phyloP scores from a whole-genome alignment of 2,329 filamentous ascomycete species.

The Emergomyces pasteurianus region DNA sequence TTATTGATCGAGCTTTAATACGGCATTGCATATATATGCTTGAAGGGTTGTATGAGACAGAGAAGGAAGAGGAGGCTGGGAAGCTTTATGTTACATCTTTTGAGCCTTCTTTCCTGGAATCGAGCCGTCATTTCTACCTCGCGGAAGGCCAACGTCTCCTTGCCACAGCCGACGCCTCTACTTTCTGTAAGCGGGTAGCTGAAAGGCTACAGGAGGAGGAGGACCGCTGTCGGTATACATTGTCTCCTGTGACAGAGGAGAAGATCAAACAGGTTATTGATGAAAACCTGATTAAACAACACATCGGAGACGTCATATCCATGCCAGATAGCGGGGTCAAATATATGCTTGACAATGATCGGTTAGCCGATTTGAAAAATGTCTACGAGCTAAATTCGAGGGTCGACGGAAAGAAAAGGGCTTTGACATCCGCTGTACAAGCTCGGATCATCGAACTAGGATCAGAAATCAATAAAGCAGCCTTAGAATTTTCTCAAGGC shows the following conservation, averaged over 20 bases:
- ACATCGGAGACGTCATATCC: conserved; percentile 69
- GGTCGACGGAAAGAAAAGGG: conserved; percentile 61
- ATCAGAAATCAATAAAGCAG: conserved; percentile 62
- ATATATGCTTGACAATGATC: conserved; percentile 86
- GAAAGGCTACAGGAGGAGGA: conserved; percentile 67
- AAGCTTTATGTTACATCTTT: conserved; percentile 79
- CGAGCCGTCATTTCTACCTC: conserved; percentile 62
- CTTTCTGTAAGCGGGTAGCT: conserved; percentile 67
- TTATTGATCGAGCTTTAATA: conserved; percentile 72
- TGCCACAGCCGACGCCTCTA: conserved; percentile 64
- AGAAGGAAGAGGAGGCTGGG: conserved; percentile 62
- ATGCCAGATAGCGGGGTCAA: conserved; percentile 75
- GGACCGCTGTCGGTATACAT: conserved; percentile 69
- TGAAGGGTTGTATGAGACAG: conserved; percentile 71
- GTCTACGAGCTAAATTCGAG: conserved; percentile 68
- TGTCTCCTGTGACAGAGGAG: conserved; percentile 58
- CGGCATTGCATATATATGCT: conserved; percentile 82
- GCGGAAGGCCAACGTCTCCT: conserved; percentile 64
- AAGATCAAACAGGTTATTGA: conserved; percentile 72
- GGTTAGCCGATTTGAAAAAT: conserved; percentile 62
- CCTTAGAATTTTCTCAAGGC: conserved; percentile 43
- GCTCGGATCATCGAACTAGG: conserved; percentile 69
- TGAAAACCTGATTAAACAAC: conserved; percentile 61
- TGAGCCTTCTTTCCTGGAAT: conserved; percentile 62
- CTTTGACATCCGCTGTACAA: conserved; percentile 60